Percentiles rank a stretch among this genome's conserved stretches.
These are phyloP conservation scores for Melocanna baccifera DNA, from an alignment of 176 grass and related monocot genomes.

Conservation along the genomic window DNA sequence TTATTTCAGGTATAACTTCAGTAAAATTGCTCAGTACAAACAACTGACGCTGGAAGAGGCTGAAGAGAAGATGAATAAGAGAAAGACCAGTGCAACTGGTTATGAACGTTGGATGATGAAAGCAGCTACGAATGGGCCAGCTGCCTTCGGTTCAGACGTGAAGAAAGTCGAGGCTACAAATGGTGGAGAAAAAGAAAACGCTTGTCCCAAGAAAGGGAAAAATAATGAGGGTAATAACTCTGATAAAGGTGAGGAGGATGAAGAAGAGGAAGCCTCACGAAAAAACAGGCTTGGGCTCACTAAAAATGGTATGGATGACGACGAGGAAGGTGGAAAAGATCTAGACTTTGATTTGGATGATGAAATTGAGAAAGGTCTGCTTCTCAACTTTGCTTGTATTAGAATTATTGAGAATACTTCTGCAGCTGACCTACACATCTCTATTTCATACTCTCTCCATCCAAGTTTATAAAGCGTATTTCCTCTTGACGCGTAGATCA, in stretches of 20 bases:
- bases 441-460: neutral
- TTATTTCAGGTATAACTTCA: slow-evolving; percentile 87
- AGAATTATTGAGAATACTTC: neutral
- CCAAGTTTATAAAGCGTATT: too few species aligned
- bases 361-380: slow-evolving; percentile 93
- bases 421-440: neutral
- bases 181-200: slow-evolving; percentile 44
- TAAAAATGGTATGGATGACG: slow-evolving; percentile 72
- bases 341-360: slow-evolving; percentile 92
- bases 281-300: slow-evolving; percentile 58
- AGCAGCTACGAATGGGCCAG: slow-evolving; percentile 83
- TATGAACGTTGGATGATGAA: slow-evolving; percentile 99
- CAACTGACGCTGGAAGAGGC: slow-evolving; percentile 96
- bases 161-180: slow-evolving; percentile 53
- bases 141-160: slow-evolving; percentile 70
- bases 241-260: slow-evolving; percentile 70
- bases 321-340: slow-evolving; percentile 80
- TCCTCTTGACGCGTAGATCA: too few species aligned
- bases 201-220: slow-evolving; percentile 69
- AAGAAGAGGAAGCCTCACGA: slow-evolving; percentile 67
- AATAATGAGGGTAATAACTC: slow-evolving; percentile 58
- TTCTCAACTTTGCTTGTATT: neutral
- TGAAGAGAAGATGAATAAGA: slow-evolving; percentile 98
- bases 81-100: slow-evolving; percentile 77
- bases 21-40: slow-evolving; percentile 95